A percentile compares a stretch with the other conserved stretches of the same genome.
These are phyloP conservation scores for Arctium lappa DNA, from an alignment of 129 eudicot species.

Conservation along the genomic window DNA sequence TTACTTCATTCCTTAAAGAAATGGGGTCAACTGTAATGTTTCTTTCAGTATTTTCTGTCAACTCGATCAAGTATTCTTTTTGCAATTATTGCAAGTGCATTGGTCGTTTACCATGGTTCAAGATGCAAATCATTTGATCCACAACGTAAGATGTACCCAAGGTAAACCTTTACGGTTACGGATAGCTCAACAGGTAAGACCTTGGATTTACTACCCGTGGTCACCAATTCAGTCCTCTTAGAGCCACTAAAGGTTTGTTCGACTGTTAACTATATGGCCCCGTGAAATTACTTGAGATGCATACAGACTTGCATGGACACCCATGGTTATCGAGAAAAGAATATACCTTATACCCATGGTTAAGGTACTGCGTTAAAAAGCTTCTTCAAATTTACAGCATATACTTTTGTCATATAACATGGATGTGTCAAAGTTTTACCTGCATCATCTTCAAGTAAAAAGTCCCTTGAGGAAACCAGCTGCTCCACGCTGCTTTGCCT, in stretches of 20 bases:
- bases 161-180: neutral
- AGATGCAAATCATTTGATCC: too few relatives aligned
- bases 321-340: too few relatives aligned
- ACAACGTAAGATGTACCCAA: neutral
- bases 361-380: neutral
- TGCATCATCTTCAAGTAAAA: slow-evolving; percentile 44
- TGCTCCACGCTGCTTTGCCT: slow-evolving; percentile 63
- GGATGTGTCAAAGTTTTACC: slow-evolving; percentile 1
- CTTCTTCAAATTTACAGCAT: neutral
- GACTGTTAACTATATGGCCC: neutral
- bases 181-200: neutral
- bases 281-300: too few relatives aligned
- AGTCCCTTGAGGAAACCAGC: slow-evolving; percentile 58
- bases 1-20: too few relatives aligned
- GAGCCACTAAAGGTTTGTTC: neutral
- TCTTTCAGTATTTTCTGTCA: neutral
- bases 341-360: neutral
- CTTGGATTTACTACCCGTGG: neutral
- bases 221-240: too few relatives aligned
- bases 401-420: neutral
- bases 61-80: neutral
- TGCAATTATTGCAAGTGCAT: neutral
- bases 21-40: neutral
- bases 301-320: neutral
- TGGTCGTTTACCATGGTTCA: neutral